These are phyloP conservation scores for Tulasnella calospora DNA, from an alignment of 768 basidiomycete genomes.

Conservation along the genomic window DNA sequence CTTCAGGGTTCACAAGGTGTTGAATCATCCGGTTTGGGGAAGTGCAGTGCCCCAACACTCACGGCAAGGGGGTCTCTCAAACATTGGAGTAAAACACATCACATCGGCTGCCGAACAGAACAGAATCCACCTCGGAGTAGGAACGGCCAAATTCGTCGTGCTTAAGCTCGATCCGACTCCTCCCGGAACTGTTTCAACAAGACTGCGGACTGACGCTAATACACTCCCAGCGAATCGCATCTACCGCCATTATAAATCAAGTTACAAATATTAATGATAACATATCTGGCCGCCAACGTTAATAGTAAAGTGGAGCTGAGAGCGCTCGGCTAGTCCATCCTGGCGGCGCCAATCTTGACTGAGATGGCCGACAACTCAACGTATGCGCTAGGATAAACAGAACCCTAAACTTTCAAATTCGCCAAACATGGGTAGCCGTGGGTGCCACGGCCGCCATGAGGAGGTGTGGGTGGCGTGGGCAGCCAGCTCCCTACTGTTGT, in stretches of 20 bases:
- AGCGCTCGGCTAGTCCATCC: background rate
- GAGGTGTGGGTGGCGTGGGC: background rate
- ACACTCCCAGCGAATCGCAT: background rate
- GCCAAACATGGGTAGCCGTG: background rate
- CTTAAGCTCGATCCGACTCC: background rate
- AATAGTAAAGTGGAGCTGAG: background rate
- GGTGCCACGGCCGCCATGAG: background rate
- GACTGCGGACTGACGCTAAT: background rate
- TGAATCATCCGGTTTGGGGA: background rate
- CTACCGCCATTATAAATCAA: background rate
- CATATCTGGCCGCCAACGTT: background rate
- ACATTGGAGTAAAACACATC: background rate
- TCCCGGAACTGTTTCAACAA: background rate
- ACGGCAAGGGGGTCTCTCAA: background rate
- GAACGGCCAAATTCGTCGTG: background rate
- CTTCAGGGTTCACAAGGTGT: background rate
- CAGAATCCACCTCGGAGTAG: background rate
- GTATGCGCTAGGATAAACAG: background rate
- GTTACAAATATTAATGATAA: background rate
- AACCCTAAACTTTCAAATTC: background rate
- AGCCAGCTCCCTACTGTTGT: background rate
- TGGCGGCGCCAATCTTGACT: background rate
- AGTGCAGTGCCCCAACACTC: background rate
- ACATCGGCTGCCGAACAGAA: background rate
- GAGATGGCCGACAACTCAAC: background rate